Conservation (phyloP, 192 early-diverging fungal species). For the Rhizoclosmatium globosum region DNA sequence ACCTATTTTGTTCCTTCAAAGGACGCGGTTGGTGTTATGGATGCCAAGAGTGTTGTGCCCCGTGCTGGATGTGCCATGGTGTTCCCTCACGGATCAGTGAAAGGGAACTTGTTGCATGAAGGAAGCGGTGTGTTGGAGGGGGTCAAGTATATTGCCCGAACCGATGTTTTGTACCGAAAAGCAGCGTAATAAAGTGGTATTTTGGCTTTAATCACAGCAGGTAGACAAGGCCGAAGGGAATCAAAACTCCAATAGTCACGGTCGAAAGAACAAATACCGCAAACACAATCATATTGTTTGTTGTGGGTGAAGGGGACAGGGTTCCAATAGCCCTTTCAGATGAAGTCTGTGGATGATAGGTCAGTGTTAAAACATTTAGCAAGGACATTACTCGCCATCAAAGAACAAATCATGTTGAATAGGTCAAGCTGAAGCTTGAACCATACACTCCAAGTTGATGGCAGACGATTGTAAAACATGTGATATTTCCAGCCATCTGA, state of each 20-base stretch:
- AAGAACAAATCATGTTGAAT: conserved; percentile 14
- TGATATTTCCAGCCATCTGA: conserved; percentile 25
- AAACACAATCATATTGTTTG: background rate
- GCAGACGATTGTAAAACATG: conserved; percentile 28
- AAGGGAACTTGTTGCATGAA: conserved; percentile 57
- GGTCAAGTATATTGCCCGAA: conserved; percentile 58
- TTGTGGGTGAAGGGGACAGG: background rate
- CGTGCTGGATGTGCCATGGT: conserved; percentile 51
- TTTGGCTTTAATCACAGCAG: background rate
- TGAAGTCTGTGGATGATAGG: background rate
- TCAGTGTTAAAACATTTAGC: background rate
- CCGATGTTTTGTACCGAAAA: conserved; percentile 57
- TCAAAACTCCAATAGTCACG: conserved; percentile 7
- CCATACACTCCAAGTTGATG: conserved; percentile 25
- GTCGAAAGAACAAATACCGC: background rate
- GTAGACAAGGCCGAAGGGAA: conserved; percentile 18
- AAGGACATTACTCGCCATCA: background rate
- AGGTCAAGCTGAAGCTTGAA: conserved; percentile 37
- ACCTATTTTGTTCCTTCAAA: conserved; percentile 56
- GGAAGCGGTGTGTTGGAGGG: conserved; percentile 51
- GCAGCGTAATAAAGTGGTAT: background rate
- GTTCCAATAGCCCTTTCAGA: background rate
- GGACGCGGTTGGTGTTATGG: conserved; percentile 44
- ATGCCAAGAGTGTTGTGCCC: conserved; percentile 52
- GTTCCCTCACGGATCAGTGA: conserved; percentile 60